Evolutionary conservation across 1,284 basidiomycete species (phyloP).

Genomic region (Naganishia cerealis): DNA sequence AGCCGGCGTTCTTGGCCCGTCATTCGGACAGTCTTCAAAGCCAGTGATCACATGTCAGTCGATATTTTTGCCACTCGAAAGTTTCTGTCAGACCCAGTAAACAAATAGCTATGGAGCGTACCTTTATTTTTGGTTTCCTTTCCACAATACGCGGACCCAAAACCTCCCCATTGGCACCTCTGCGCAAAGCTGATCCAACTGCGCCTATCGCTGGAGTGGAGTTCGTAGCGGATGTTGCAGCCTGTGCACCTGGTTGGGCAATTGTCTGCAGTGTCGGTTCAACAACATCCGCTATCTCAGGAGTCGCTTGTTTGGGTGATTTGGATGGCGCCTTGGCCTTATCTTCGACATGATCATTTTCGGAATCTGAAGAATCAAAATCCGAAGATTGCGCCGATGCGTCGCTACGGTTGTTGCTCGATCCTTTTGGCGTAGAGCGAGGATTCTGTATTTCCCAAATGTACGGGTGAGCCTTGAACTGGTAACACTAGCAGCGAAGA

Average conservation of each 20-base stretch:
- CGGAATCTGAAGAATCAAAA: conserved; percentile 53
- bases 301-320: conserved; percentile 6
- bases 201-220: conserved; percentile 38
- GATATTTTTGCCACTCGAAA: background rate
- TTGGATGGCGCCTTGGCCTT: conserved; percentile 32
- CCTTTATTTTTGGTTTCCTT: conserved; percentile 25
- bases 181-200: conserved; percentile 32
- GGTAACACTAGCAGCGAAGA: background rate
- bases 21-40: conserved; percentile 28
- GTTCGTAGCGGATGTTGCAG: background rate
- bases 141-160: conserved; percentile 28
- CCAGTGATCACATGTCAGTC: background rate
- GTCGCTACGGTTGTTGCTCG: background rate
- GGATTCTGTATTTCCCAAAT: background rate
- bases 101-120: background rate
- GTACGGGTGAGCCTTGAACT: background rate
- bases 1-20: conserved; percentile 30
- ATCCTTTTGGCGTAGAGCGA: conserved; percentile 9
- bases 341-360: conserved; percentile 40
- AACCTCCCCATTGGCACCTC: conserved; percentile 29
- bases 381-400: conserved; percentile 45
- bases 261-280: background rate
- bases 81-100: background rate
- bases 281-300: background rate
- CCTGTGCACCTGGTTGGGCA: background rate